phyloP scores from a whole-genome alignment of 208 protist genomes.

The Leishmania tropica region DNA sequence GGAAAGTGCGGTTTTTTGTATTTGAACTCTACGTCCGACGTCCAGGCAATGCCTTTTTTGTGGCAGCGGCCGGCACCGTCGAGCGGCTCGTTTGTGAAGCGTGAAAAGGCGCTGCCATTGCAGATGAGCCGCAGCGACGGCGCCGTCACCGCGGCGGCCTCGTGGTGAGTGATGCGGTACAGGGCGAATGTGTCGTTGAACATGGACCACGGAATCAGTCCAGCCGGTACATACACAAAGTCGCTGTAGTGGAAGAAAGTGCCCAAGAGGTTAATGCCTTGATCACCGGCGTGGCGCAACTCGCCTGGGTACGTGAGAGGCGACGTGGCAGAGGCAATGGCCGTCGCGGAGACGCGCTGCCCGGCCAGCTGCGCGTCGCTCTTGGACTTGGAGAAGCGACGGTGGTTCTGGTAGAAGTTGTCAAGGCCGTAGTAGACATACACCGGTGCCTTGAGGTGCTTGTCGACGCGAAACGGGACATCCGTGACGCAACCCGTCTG shows the following conservation, averaged over 20 bases:
- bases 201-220: constrained; percentile 96
- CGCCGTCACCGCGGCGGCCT: background rate
- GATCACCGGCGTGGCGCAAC: constrained; percentile 32
- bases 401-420: constrained; percentile 99
- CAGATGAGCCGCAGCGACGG: constrained; percentile 46
- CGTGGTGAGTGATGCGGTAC: constrained; percentile 18
- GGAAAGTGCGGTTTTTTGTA: constrained; percentile 76
- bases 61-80: constrained; percentile 47
- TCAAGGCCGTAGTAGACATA: constrained; percentile 98
- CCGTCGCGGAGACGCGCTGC: constrained; percentile 2
- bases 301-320: constrained; percentile 71
- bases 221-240: constrained; percentile 94
- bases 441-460: constrained; percentile 86
- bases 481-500: constrained; percentile 63
- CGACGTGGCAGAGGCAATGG: constrained; percentile 39
- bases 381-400: constrained; percentile 89
- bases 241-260: constrained; percentile 44
- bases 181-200: constrained; percentile 97
- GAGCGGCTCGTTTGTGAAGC: constrained; percentile 60
- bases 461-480: constrained; percentile 56
- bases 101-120: constrained; percentile 81
- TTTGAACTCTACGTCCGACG: constrained; percentile 84
- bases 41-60: constrained; percentile 96
- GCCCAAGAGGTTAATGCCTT: constrained; percentile 15
- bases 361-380: constrained; percentile 81